Evolutionary conservation across 2,329 filamentous ascomycete genomes (phyloP).

Genomic region (Xylaria sp.): DNA sequence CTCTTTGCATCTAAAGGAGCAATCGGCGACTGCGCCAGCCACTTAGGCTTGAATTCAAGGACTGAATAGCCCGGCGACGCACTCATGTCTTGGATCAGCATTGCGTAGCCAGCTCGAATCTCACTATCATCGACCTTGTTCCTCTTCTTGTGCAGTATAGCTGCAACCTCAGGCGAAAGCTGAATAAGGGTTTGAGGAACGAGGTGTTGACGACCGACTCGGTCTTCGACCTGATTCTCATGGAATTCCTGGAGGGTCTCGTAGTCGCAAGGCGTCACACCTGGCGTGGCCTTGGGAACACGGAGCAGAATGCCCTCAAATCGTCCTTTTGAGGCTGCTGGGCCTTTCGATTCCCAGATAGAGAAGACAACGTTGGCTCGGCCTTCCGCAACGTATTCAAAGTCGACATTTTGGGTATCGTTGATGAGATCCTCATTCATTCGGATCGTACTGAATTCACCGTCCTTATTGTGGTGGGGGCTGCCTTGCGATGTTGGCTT

Average conservation of each 20-base stretch:
- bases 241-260: slow-evolving; percentile 54
- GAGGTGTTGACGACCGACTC: slow-evolving; percentile 45
- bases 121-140: slow-evolving; percentile 48
- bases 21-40: slow-evolving; percentile 76
- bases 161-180: slow-evolving; percentile 48
- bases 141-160: slow-evolving; percentile 56
- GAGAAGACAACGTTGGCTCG: slow-evolving; percentile 79
- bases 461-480: background rate
- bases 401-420: slow-evolving; percentile 31
- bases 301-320: slow-evolving; percentile 60
- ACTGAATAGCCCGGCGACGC: slow-evolving; percentile 48
- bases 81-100: slow-evolving; percentile 78
- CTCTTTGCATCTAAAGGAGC: slow-evolving; percentile 67
- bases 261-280: slow-evolving; percentile 53
- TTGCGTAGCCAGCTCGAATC: slow-evolving; percentile 65
- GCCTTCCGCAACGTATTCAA: slow-evolving; percentile 66
- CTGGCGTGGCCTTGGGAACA: slow-evolving; percentile 60
- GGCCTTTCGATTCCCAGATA: slow-evolving; percentile 51
- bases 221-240: slow-evolving; percentile 57
- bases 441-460: slow-evolving; percentile 10
- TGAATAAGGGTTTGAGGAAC: slow-evolving; percentile 41
- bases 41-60: slow-evolving; percentile 84
- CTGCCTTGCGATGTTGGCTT: slow-evolving; percentile 18
- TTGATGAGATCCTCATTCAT: slow-evolving; percentile 32
- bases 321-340: slow-evolving; percentile 38